These are phyloP conservation scores for Gaeumannomyces tritici DNA, from an alignment of 2,329 filamentous ascomycete species.

Conservation along the genomic window DNA sequence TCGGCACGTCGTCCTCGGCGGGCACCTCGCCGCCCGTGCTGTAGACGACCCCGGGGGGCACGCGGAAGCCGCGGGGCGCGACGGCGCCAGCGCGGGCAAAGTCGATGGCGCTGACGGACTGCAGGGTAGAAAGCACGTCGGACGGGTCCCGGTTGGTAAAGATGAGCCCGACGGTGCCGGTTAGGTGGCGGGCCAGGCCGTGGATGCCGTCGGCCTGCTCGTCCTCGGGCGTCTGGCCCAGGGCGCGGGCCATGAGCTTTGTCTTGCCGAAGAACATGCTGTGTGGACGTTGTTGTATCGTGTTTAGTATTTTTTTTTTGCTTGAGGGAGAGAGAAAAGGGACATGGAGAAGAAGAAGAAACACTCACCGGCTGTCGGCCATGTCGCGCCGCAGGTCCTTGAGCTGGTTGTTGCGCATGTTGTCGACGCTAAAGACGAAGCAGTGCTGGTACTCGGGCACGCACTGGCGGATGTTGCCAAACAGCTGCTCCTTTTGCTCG, in stretches of 20 bases:
- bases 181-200: constrained; percentile 57
- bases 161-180: constrained; percentile 79
- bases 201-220: constrained; percentile 74
- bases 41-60: constrained; percentile 78
- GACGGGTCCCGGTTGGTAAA: constrained; percentile 72
- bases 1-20: constrained; percentile 70
- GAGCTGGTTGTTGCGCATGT: constrained; percentile 96
- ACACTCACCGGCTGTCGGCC: constrained; percentile 65
- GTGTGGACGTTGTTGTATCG: not conserved
- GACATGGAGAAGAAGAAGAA: not conserved
- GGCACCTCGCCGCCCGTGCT: constrained; percentile 72
- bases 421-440: constrained; percentile 89
- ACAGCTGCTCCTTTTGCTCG: constrained; percentile 85
- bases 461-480: constrained; percentile 77
- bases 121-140: constrained; percentile 61
- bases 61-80: constrained; percentile 65
- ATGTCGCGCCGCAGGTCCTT: constrained; percentile 84
- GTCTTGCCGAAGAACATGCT: constrained; percentile 99
- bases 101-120: constrained; percentile 64
- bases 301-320: not conserved
- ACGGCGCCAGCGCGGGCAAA: constrained; percentile 80
- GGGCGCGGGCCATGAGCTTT: constrained; percentile 95
- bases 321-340: too few relatives aligned
- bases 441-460: constrained; percentile 81
- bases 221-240: constrained; percentile 68